Evolutionary conservation across 208 protist genomes (phyloP).

Genomic region (Leishmania major): DNA sequence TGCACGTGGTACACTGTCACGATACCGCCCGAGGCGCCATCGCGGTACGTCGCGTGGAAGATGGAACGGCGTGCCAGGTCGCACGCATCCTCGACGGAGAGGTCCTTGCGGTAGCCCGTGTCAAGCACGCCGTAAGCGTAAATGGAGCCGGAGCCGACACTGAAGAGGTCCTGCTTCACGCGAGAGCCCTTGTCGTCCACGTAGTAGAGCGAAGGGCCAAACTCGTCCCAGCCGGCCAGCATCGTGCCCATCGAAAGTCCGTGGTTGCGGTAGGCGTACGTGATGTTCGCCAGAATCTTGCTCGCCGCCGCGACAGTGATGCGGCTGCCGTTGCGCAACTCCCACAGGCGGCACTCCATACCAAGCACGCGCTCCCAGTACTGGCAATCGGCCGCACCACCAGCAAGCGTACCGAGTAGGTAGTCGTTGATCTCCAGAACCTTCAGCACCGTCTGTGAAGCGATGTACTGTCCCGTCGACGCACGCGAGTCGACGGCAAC

Average conservation of each 20-base stretch:
- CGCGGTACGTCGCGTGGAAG: slow-evolving; percentile 99
- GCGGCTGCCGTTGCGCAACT: slow-evolving; percentile 95
- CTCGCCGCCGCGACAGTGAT: slow-evolving; percentile 99
- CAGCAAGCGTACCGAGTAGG: slow-evolving; percentile 99
- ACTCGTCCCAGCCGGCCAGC: slow-evolving; percentile 98
- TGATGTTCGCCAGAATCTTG: slow-evolving; percentile 99
- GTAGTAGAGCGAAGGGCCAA: slow-evolving; percentile 98
- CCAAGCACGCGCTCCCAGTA: slow-evolving; percentile 99
- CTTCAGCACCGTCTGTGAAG: slow-evolving; percentile 99
- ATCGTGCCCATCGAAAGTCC: slow-evolving; percentile 99
- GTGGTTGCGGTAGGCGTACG: slow-evolving; percentile 98
- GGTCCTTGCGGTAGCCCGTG: slow-evolving; percentile 93
- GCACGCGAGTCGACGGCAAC: slow-evolving; percentile 99
- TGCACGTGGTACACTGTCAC: slow-evolving; percentile 97
- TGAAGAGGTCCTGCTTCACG: slow-evolving; percentile 97
- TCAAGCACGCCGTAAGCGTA: slow-evolving; percentile 99
- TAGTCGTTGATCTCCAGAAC: slow-evolving; percentile 99
- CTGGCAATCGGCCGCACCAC: slow-evolving; percentile 99
- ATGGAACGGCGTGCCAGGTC: slow-evolving; percentile 98
- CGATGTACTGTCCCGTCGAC: slow-evolving; percentile 98
- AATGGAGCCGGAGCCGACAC: slow-evolving; percentile 99
- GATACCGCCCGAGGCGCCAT: slow-evolving; percentile 98
- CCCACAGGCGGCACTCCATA: slow-evolving; percentile 94
- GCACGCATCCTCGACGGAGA: slow-evolving; percentile 97
- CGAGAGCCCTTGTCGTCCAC: slow-evolving; percentile 99